phyloP scores from a whole-genome alignment of 805 yeast species.

The Monosporozyma servazzii region DNA sequence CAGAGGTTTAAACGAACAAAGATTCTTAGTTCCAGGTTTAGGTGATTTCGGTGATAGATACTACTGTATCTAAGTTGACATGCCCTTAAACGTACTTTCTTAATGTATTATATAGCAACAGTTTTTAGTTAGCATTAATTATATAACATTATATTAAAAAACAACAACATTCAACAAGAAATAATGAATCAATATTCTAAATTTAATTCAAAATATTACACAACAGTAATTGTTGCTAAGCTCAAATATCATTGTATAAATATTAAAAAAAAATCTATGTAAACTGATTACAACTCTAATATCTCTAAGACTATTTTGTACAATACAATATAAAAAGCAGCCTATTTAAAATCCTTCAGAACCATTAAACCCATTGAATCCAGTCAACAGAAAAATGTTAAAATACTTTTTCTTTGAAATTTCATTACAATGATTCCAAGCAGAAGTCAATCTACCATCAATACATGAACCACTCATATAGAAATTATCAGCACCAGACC shows the following conservation, averaged over 20 bases:
- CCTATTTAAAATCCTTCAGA: slow-evolving; percentile 43
- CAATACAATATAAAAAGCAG: background rate
- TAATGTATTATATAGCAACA: background rate
- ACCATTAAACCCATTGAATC: slow-evolving; percentile 71
- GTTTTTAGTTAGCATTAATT: background rate
- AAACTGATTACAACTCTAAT: background rate
- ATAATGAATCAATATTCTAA: background rate
- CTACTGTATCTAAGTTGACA: slow-evolving; percentile 60
- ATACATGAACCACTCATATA: slow-evolving; percentile 80
- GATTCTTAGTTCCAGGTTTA: slow-evolving; percentile 85
- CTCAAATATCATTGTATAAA: background rate
- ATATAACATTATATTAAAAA: background rate
- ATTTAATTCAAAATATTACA: background rate
- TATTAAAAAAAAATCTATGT: background rate
- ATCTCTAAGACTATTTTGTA: background rate
- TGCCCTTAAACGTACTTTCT: background rate
- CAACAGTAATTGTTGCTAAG: background rate
- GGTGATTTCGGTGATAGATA: slow-evolving; percentile 99
- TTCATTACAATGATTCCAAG: slow-evolving; percentile 76
- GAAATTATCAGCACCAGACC: slow-evolving; percentile 77
- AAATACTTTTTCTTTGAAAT: slow-evolving; percentile 59
- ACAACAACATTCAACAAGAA: background rate
- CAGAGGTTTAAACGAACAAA: slow-evolving; percentile 71
- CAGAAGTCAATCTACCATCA: slow-evolving; percentile 71
- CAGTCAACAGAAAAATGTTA: slow-evolving; percentile 51